Percentiles rank a stretch among this genome's conserved stretches.
phyloP scores from a whole-genome alignment of 2,329 filamentous ascomycete species.

The Phialemoniopsis sp. region DNA sequence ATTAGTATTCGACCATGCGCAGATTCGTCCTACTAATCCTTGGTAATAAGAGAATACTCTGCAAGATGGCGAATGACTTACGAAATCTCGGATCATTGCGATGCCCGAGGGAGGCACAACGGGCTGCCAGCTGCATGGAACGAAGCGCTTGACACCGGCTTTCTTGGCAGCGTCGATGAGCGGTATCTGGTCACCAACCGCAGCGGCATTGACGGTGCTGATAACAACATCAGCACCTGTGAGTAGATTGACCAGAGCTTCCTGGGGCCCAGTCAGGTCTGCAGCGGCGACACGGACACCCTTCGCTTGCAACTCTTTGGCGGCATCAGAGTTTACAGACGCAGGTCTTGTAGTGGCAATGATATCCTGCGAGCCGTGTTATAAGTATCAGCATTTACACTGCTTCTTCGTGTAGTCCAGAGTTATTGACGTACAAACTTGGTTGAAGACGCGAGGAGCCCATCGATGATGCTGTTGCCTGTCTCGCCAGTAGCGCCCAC shows the following conservation, averaged over 20 bases:
- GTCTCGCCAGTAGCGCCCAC: conserved; percentile 38
- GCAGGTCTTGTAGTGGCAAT: conserved; percentile 2
- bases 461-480: conserved; percentile 30
- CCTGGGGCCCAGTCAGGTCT: conserved; percentile 2
- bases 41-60: no score
- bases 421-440: conserved; percentile 5
- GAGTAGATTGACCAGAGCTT: conserved; percentile 13
- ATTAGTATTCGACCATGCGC: no score
- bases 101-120: conserved; percentile 7
- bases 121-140: conserved; percentile 11
- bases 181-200: conserved; percentile 8
- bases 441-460: conserved; percentile 2
- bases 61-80: no score
- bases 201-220: conserved; percentile 15
- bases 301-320: not conserved
- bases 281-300: conserved; percentile 3
- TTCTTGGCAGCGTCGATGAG: conserved; percentile 22
- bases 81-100: conserved; percentile 5
- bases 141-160: conserved; percentile 22
- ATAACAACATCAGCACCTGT: conserved; percentile 21
- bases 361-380: conserved; percentile 4
- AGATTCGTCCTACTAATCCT: no score
- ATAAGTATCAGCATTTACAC: no score
- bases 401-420: no score
- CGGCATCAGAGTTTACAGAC: not conserved